Evolutionary conservation across 2,329 filamentous ascomycete genomes (phyloP), one percentile per base, ranked within the genome.

Genomic region (Trichoderma sp.): DNA sequence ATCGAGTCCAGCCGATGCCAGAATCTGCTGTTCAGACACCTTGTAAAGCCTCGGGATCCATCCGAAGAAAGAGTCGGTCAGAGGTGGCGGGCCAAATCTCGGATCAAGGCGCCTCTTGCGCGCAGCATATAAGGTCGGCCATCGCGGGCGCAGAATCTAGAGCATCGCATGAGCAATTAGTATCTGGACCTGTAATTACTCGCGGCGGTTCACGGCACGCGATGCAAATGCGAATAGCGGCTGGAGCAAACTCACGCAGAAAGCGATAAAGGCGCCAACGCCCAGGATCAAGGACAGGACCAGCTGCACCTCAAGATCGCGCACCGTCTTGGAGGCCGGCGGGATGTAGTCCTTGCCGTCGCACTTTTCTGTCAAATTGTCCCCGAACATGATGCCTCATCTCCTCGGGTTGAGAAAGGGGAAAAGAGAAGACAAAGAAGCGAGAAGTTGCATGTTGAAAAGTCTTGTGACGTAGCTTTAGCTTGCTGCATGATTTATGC

Each of bases 1-100:
- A 84, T 99, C 96, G 64, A 99, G 87, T 0, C 96, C 96, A 20
- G 95, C 95, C 23, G 94, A 95, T 17, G 92, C 91, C 68, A 99
- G 86, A 4, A 99, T 90, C 81, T 98, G 92, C 78, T 97, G 91
- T 75, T 98, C 95, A 1, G 91, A 93, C 73, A 99, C 93, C 75
- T 84, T 89, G 84, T 94, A 96, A 53, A 99, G 83, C 3, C 91
- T 90, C 2, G 94, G 90, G 61, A 99, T 96, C 96, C 96, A 99
- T 77, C 95, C 95, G 76, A 98, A 93, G 78, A 97, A 90, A 59
- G 89, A 92, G 78, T 95, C 89, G 20, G 95, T 93, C 11, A 99
- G 88, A 39, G 91, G 87, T 7, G 96, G 97, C 23, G 98, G 85
- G 34, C 86, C 82, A 73, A 85, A 82, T 34, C 82, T 80, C 50